phyloP scores from a whole-genome alignment of 768 basidiomycete genomes.

The Gloeopeniophorella convolvens region DNA sequence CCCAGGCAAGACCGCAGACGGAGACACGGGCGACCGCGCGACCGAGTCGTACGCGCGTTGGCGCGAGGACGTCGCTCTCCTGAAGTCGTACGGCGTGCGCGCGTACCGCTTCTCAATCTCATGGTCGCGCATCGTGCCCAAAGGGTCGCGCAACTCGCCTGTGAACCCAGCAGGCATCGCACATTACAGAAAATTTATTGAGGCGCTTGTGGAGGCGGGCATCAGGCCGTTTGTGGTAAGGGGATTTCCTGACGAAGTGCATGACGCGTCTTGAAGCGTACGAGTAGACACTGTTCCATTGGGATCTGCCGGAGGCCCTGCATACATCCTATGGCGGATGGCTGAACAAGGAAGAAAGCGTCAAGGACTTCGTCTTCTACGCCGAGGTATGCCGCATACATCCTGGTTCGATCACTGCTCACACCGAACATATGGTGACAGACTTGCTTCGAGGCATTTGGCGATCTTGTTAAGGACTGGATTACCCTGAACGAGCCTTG shows the following conservation, averaged over 20 bases:
- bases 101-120: conserved; percentile 47
- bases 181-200: conserved; percentile 41
- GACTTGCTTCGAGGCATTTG: conserved; percentile 41
- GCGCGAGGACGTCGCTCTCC: conserved; percentile 38
- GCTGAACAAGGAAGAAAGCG: conserved; percentile 41
- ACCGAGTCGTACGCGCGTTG: conserved; percentile 41
- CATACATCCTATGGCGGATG: conserved; percentile 45
- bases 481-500: conserved; percentile 45
- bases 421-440: conserved; percentile 3
- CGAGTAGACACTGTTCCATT: conserved; percentile 40
- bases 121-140: conserved; percentile 50
- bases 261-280: too few species aligned
- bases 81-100: conserved; percentile 41
- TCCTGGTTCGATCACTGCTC: not conserved
- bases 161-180: conserved; percentile 40
- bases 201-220: conserved; percentile 37
- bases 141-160: conserved; percentile 39
- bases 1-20: conserved; percentile 39
- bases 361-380: conserved; percentile 41
- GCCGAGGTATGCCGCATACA: conserved; percentile 28
- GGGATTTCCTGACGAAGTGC: not conserved
- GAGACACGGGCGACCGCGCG: conserved; percentile 38
- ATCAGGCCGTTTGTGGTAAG: conserved; percentile 41
- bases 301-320: conserved; percentile 48
- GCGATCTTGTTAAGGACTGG: conserved; percentile 46